These are phyloP conservation scores for Amanita rimosa DNA, from an alignment of 768 basidiomycete genomes.

Conservation along the genomic window DNA sequence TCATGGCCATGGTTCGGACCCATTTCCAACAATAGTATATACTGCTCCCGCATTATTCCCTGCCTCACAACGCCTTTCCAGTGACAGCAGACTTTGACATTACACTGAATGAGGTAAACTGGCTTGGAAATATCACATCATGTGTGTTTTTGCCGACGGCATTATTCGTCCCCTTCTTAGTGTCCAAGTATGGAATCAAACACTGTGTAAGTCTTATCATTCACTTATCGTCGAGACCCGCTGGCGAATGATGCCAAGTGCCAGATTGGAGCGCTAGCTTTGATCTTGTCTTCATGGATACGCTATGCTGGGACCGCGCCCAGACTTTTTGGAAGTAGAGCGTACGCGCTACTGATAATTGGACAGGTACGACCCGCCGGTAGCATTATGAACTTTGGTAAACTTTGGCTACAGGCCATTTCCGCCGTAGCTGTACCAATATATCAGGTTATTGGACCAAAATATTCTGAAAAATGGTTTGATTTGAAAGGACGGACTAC, in stretches of 20 bases:
- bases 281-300: conserved; percentile 64
- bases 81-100: conserved; percentile 62
- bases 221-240: background rate
- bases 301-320: conserved; percentile 59
- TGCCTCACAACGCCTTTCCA: background rate
- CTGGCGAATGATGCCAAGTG: conserved; percentile 32
- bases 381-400: background rate
- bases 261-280: conserved; percentile 38
- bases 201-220: conserved; percentile 37
- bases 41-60: background rate
- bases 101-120: conserved; percentile 62
- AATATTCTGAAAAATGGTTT: conserved; percentile 81
- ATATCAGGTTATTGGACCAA: conserved; percentile 70
- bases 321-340: conserved; percentile 36
- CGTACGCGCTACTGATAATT: conserved; percentile 58
- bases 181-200: conserved; percentile 48
- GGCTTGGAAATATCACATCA: conserved; percentile 65
- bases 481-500: conserved; percentile 66
- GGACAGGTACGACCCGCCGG: conserved; percentile 47
- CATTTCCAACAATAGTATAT: conserved; percentile 56
- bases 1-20: conserved; percentile 80
- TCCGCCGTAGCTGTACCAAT: conserved; percentile 56
- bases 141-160: conserved; percentile 51
- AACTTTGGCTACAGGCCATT: conserved; percentile 33
- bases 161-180: conserved; percentile 44